Evolutionary conservation across 2,329 filamentous ascomycete genomes (phyloP), one percentile per base, ranked within the genome.

Genomic region (Fusarium nygamai): DNA sequence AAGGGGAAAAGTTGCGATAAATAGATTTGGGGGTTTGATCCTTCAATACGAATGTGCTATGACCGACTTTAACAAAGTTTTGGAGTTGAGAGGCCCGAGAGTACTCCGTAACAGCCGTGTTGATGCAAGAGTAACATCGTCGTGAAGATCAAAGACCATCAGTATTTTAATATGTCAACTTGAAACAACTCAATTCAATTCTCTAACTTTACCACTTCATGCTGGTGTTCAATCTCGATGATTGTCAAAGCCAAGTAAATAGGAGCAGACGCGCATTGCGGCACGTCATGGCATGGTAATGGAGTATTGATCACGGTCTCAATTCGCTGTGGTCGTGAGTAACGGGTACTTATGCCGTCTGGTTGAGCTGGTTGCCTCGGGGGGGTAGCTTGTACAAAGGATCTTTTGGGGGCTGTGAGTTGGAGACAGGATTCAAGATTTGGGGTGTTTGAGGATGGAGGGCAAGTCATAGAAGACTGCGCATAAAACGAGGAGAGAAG

Each of bases 391-490:
- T 44, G 31, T 70, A 65, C 67, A 47, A 34, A 22, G 2, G 6
- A 16, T 6, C 36, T 20, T 43, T 33, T 46, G 29, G 54, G 56
- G 66, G 48, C 66, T 61, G 34, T 39, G 41, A 36, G 38, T 44
- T 53, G 60, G 61, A 66, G 58, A 39, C 66, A 70, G 31, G 65
- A 69, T 68, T 68, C 56, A 43, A 34, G 57, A 57, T 64, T 57
- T 51, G 38, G 47, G 48, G 20, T 39, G 31, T 29, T 22, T 41
- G 31, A 44, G 50, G 38, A 64, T 64, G 62, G 44, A 64, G 38
- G 33, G 48, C 29, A 63, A 63, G 51, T 65, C 60, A 68, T 56
- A 36, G 48, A 53, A 36, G 48, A 16, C n/a, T 24, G 7, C 13
- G 8, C 50, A 20, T 53, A 16, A 27, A 27, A 27, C 13, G 27